Evolutionary conservation across 2,329 filamentous ascomycete genomes (phyloP).

Genomic region (Penicillium sp.): DNA sequence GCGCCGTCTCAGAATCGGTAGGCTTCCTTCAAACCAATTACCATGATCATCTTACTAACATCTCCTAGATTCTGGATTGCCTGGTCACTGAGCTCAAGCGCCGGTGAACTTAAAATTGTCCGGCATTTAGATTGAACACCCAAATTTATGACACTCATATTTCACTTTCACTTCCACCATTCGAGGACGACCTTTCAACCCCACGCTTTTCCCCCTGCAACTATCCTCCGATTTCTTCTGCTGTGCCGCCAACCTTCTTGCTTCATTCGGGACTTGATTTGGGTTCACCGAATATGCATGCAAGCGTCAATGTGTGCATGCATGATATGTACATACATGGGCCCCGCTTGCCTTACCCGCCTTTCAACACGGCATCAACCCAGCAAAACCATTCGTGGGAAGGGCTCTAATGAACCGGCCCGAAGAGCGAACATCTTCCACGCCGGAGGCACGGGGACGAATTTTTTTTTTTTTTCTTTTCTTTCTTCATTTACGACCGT

Average conservation of each 20-base stretch:
- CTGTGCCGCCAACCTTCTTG: constrained; percentile 10
- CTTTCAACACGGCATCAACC: constrained; percentile 14
- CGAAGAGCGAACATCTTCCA: constrained; percentile 3
- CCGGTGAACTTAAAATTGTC: constrained; percentile 20
- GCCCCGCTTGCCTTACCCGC: constrained; percentile 3
- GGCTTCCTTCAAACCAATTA: constrained; percentile 10
- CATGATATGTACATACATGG: constrained; percentile 13
- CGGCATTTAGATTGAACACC: constrained; percentile 3
- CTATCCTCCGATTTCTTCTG: constrained; percentile 8
- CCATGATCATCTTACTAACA: constrained; percentile 15
- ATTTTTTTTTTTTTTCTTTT: not conserved
- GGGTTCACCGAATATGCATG: constrained; percentile 9
- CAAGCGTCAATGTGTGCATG: constrained; percentile 11
- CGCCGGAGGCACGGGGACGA: constrained; percentile 9
- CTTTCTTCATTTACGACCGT: constrained; percentile 17
- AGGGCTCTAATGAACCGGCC: not conserved
- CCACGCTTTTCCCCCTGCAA: constrained; percentile 4
- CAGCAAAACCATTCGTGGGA: not conserved
- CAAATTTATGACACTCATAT: constrained; percentile 14
- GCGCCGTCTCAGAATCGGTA: constrained; percentile 55
- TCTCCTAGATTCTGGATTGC: constrained; percentile 36
- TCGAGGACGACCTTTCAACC: constrained; percentile 10
- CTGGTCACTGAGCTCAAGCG: constrained; percentile 37
- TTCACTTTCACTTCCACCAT: constrained; percentile 7
- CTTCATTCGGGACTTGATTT: constrained; percentile 6